Conservation (phyloP, 257 asterid genomes). For the Lithospermum erythrorhizon region DNA sequence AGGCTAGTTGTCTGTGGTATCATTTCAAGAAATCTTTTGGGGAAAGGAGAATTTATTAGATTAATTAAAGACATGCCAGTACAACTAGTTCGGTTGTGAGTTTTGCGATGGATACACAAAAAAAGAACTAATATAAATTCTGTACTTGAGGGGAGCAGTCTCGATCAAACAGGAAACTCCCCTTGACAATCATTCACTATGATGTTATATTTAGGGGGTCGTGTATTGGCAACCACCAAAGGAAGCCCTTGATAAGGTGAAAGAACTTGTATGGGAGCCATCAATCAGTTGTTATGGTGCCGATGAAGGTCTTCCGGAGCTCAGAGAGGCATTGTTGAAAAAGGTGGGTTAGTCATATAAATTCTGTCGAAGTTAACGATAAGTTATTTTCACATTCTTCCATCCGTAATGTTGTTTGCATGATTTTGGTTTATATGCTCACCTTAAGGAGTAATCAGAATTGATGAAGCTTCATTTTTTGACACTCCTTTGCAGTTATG, state of each 20-base stretch:
- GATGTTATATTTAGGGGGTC: constrained; percentile 49
- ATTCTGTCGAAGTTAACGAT: background rate
- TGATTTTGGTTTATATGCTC: background rate
- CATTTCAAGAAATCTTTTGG: background rate
- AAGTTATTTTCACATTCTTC: background rate
- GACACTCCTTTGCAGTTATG: constrained; percentile 37
- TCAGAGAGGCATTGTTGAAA: constrained; percentile 59
- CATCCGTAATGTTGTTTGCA: background rate
- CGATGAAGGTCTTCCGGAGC: constrained; percentile 93
- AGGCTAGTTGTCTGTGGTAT: too few species aligned
- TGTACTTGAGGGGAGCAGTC: too few species aligned
- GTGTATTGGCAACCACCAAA: constrained; percentile 97
- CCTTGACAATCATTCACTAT: background rate
- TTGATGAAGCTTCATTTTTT: constrained; percentile 4
- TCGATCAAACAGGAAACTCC: background rate
- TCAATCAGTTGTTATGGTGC: constrained; percentile 81
- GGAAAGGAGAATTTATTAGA: background rate
- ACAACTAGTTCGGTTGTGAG: background rate
- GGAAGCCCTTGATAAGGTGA: constrained; percentile 66
- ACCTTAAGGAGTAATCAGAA: background rate
- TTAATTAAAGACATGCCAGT: background rate
- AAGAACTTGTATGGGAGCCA: constrained; percentile 74
- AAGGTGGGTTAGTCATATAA: constrained; percentile 36
- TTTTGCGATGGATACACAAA: background rate
- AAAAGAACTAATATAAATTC: too few species aligned